phyloP scores from a whole-genome alignment of 495 filamentous ascomycete species.

The Apodospora peruviana region DNA sequence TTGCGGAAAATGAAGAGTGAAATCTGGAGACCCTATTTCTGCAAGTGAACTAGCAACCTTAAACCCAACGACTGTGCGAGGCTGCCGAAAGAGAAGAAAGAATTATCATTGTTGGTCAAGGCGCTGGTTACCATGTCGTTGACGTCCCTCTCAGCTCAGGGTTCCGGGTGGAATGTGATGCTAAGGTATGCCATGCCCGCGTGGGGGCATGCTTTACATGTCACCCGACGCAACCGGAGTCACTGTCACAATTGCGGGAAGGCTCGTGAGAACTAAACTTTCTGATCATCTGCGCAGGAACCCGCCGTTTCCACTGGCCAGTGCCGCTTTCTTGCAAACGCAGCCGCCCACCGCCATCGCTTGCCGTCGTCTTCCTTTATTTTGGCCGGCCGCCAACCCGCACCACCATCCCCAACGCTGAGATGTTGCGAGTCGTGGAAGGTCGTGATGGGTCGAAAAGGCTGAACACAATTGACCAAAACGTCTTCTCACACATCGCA shows the following conservation, averaged over 20 bases:
- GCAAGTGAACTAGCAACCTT: no score
- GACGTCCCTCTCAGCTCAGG: no score
- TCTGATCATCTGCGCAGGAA: conserved; percentile 29
- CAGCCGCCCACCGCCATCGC: not conserved
- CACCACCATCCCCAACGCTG: not conserved
- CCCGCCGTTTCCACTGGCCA: conserved; percentile 21
- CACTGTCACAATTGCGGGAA: not conserved
- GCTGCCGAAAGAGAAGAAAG: no score
- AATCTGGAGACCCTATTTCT: no score
- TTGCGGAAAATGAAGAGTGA: not conserved
- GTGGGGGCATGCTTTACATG: no score
- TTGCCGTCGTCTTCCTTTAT: not conserved
- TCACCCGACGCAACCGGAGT: conserved; percentile 3
- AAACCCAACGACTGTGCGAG: no score
- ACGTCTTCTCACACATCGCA: no score
- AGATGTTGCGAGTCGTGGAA: conserved; percentile 9
- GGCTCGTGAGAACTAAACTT: not conserved
- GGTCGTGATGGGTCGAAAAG: conserved; percentile 5
- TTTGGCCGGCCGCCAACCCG: not conserved
- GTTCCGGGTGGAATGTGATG: no score
- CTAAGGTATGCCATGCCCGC: no score
- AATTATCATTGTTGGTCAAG: no score
- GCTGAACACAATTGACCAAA: not conserved
- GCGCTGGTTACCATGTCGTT: no score
- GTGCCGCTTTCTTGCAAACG: not conserved